Evolutionary conservation across 345 rosid genomes (phyloP).

Genomic region (Camelina sativa): DNA sequence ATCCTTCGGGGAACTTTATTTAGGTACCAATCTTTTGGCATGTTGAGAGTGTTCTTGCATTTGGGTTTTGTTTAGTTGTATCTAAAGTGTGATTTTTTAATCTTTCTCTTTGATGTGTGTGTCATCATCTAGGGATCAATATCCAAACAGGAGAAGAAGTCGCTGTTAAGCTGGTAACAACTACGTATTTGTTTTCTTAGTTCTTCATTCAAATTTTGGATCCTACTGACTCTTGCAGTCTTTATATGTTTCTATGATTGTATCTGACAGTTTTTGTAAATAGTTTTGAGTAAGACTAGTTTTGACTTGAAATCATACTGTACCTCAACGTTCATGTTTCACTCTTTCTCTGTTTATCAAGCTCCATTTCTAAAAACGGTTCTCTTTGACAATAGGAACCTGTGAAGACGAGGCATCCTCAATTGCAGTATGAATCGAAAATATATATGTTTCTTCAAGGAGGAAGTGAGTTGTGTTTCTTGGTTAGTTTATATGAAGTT

Average conservation of each 20-base stretch:
- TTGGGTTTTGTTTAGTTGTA: not conserved
- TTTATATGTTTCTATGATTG: slow-evolving; percentile 1
- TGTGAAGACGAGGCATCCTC: slow-evolving; percentile 90
- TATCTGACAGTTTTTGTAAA: not conserved
- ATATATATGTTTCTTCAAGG: slow-evolving; percentile 91
- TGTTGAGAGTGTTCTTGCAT: slow-evolving; percentile 14
- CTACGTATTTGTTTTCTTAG: not conserved
- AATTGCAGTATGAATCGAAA: slow-evolving; percentile 88
- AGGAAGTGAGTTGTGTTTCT: slow-evolving; percentile 68
- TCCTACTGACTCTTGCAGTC: slow-evolving; percentile 10
- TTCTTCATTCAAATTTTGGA: not conserved
- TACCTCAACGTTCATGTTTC: not conserved
- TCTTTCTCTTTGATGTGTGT: not conserved
- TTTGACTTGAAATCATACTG: not conserved
- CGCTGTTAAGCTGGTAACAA: slow-evolving; percentile 82
- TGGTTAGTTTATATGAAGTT: not conserved
- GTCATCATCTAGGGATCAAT: slow-evolving; percentile 59
- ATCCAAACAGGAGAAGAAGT: slow-evolving; percentile 88
- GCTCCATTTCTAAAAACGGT: not conserved
- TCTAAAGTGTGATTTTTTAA: slow-evolving; percentile 9
- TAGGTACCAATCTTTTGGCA: slow-evolving; percentile 51
- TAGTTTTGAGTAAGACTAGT: slow-evolving; percentile 1
- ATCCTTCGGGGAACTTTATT: slow-evolving; percentile 85
- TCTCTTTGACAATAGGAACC: slow-evolving; percentile 59
- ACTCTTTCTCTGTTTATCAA: no score